A percentile compares a stretch with the other conserved stretches of the same genome.
phyloP scores from a whole-genome alignment of 495 filamentous ascomycete genomes.

The Apodospora peruviana region DNA sequence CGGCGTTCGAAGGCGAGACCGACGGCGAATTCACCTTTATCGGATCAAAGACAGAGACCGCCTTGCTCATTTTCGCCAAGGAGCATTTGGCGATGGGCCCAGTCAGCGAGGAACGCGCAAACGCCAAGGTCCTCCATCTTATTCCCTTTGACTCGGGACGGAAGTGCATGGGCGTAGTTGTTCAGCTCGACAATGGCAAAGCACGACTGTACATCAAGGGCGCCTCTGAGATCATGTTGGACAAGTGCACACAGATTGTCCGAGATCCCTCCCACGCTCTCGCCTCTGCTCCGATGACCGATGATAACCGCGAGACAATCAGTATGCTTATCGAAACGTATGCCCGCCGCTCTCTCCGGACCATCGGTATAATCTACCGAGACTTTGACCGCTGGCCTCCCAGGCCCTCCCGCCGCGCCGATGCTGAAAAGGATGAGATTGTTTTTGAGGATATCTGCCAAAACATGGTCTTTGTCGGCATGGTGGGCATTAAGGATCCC shows the following conservation, averaged over 20 bases:
- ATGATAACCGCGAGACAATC: slow-evolving; percentile 55
- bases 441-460: slow-evolving; percentile 68
- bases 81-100: slow-evolving; percentile 72
- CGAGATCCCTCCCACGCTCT: slow-evolving; percentile 61
- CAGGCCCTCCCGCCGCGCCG: slow-evolving; percentile 54
- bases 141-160: slow-evolving; percentile 81
- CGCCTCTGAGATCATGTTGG: slow-evolving; percentile 80
- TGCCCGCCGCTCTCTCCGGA: slow-evolving; percentile 75
- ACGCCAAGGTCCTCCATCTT: slow-evolving; percentile 63
- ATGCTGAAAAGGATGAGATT: slow-evolving; percentile 65
- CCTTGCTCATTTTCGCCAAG: slow-evolving; percentile 68
- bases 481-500: slow-evolving; percentile 87
- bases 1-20: slow-evolving; percentile 78
- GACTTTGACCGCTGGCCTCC: slow-evolving; percentile 92
- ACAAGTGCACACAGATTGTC: slow-evolving; percentile 66
- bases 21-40: slow-evolving; percentile 69
- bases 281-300: slow-evolving; percentile 47
- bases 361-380: slow-evolving; percentile 79
- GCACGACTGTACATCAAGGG: slow-evolving; percentile 77
- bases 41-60: slow-evolving; percentile 88
- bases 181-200: slow-evolving; percentile 57
- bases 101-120: slow-evolving; percentile 63
- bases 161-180: slow-evolving; percentile 86
- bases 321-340: slow-evolving; percentile 66
- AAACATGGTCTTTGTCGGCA: slow-evolving; percentile 69